Conservation (phyloP, 2,329 filamentous ascomycete species). For the Atkinsonella hypoxylon region DNA sequence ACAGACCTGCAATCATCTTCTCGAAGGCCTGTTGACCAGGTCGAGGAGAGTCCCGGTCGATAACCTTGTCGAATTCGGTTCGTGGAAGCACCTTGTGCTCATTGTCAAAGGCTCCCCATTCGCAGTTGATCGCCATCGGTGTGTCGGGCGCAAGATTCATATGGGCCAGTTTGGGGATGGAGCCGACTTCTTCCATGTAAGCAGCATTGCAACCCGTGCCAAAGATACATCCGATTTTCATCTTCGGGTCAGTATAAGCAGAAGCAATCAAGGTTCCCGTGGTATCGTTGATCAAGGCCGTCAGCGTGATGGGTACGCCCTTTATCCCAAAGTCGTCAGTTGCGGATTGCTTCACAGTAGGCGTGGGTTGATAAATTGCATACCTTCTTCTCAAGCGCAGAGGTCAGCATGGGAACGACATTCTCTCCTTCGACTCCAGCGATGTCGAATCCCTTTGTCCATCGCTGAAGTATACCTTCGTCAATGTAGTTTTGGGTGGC, state of each 20-base stretch:
- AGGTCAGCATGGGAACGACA: constrained; percentile 79
- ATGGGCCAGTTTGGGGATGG: constrained; percentile 86
- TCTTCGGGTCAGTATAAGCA: constrained; percentile 84
- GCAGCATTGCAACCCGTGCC: constrained; percentile 97
- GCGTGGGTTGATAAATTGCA: constrained; percentile 6
- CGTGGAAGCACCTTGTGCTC: constrained; percentile 77
- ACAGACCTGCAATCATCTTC: constrained; percentile 95
- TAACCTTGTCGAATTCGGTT: constrained; percentile 73
- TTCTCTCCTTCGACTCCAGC: constrained; percentile 82
- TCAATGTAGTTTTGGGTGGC: constrained; percentile 90
- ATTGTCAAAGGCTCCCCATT: constrained; percentile 95
- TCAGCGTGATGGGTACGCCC: constrained; percentile 84
- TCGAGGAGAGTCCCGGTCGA: constrained; percentile 84
- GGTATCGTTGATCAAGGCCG: constrained; percentile 93
- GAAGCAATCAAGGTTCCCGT: constrained; percentile 95
- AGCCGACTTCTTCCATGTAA: constrained; percentile 90
- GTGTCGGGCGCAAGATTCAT: constrained; percentile 75
- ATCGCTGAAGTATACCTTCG: constrained; percentile 82
- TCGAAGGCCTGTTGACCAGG: constrained; percentile 93
- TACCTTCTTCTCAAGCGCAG: constrained; percentile 51
- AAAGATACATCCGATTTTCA: constrained; percentile 96
- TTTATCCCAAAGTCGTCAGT: constrained; percentile 19
- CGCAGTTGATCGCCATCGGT: constrained; percentile 93
- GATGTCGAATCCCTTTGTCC: constrained; percentile 98
- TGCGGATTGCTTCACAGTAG: not conserved